Percentiles rank a stretch among this genome's conserved stretches.
These are phyloP conservation scores for Aquilaria agallochum DNA, from an alignment of 441 rosid species.

Conservation along the genomic window DNA sequence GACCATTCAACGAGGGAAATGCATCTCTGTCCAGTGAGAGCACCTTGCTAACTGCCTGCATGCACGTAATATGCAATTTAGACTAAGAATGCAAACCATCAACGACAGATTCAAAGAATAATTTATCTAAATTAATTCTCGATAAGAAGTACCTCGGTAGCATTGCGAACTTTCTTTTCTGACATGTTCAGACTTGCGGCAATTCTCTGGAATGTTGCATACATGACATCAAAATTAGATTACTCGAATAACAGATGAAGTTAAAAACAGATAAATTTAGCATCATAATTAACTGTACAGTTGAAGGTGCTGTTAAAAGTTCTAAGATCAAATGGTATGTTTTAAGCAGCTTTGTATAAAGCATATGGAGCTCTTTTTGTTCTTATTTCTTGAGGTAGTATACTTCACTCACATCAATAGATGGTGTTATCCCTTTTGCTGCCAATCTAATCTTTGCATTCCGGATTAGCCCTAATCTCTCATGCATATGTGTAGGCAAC, in stretches of 20 bases:
- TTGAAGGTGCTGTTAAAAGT: neutral
- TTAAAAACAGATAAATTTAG: neutral
- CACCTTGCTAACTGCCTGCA: constrained; percentile 75
- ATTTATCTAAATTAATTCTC: neutral
- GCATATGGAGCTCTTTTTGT: too few relatives aligned
- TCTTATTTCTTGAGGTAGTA: neutral
- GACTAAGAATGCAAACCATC: constrained; percentile 11
- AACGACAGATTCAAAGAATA: constrained; percentile 1
- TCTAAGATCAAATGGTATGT: too few relatives aligned
- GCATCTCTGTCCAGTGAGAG: constrained; percentile 89
- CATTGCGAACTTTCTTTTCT: constrained; percentile 84
- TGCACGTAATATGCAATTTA: constrained; percentile 1
- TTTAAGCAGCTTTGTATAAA: too few relatives aligned
- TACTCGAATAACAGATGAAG: neutral
- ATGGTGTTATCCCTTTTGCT: constrained; percentile 82
- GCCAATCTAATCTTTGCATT: constrained; percentile 80
- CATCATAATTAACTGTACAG: constrained; percentile 1
- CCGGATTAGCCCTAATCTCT: constrained; percentile 77
- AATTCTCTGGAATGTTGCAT: constrained; percentile 56
- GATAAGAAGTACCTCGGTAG: constrained; percentile 65
- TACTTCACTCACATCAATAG: constrained; percentile 73
- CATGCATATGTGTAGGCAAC: constrained; percentile 84
- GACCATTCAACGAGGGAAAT: constrained; percentile 80
- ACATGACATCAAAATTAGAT: constrained; percentile 1
- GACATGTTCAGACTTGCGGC: constrained; percentile 90